Conservation (phyloP, 2,329 filamentous ascomycete species). For the Fusarium temperatum region DNA sequence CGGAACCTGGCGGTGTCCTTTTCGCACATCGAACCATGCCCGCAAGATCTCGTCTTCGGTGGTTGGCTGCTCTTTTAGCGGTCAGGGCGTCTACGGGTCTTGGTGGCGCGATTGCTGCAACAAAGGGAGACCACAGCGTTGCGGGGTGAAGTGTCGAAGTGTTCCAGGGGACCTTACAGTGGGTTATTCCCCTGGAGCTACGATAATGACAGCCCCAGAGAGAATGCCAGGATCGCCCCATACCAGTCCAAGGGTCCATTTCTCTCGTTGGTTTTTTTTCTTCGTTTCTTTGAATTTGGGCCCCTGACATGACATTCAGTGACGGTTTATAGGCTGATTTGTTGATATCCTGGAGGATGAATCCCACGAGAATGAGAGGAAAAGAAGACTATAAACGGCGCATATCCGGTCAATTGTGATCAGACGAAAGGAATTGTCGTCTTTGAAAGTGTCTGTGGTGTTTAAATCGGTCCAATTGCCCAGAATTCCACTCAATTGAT, state of each 20-base stretch:
- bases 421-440: background rate
- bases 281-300: background rate
- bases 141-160: constrained; percentile 12
- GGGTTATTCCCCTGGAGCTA: constrained; percentile 2
- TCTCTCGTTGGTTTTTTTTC: background rate
- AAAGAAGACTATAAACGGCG: constrained; percentile 28
- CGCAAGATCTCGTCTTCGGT: constrained; percentile 3
- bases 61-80: constrained; percentile 29
- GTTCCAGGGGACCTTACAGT: constrained; percentile 30
- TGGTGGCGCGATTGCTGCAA: constrained; percentile 29
- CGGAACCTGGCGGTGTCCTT: constrained; percentile 36
- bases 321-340: constrained; percentile 33
- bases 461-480: constrained; percentile 16
- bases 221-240: constrained; percentile 8
- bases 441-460: constrained; percentile 1
- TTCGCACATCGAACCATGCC: constrained; percentile 32
- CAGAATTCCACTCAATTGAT: constrained; percentile 6
- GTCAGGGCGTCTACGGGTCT: constrained; percentile 28
- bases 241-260: constrained; percentile 12
- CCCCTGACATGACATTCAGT: constrained; percentile 21
- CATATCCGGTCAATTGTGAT: constrained; percentile 28
- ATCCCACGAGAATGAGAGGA: constrained; percentile 6
- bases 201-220: constrained; percentile 13
- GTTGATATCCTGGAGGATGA: background rate
- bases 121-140: constrained; percentile 7